phyloP scores from a whole-genome alignment of 2,329 filamentous ascomycete genomes.

The Dendrostoma leiphaemia region DNA sequence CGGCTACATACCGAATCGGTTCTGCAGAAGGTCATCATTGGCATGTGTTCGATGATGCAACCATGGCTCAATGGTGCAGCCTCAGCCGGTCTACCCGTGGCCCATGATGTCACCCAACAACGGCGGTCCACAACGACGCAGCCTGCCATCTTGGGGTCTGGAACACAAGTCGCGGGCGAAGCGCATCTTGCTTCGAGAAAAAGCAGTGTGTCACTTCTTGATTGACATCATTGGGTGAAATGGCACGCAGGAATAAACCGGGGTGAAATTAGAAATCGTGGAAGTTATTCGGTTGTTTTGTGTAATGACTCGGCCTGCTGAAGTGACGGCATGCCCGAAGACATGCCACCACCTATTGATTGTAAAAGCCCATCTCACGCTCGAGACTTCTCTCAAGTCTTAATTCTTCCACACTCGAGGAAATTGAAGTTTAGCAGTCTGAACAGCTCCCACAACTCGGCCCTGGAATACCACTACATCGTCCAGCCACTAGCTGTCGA shows the following conservation, averaged over 20 bases:
- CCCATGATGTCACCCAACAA: too few species aligned
- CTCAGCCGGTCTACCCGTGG: too few species aligned
- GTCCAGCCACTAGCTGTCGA: neutral
- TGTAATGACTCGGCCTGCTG: neutral
- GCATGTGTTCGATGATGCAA: too few species aligned
- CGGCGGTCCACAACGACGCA: too few species aligned
- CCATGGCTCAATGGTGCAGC: too few species aligned
- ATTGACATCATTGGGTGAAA: neutral
- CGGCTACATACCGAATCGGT: too few species aligned
- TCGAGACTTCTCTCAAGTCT: neutral
- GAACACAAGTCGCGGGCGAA: neutral
- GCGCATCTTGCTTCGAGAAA: too few species aligned
- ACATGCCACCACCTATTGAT: neutral
- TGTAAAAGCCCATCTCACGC: neutral
- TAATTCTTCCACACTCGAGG: constrained; percentile 3
- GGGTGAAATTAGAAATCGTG: neutral
- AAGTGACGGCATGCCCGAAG: neutral
- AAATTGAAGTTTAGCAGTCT: constrained; percentile 1
- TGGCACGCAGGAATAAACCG: neutral
- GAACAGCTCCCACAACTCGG: constrained; percentile 12
- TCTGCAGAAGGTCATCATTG: too few species aligned
- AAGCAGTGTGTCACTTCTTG: too few species aligned
- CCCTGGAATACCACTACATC: constrained; percentile 7
- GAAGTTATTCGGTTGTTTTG: too few species aligned
- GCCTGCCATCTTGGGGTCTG: too few species aligned